A percentile compares a stretch with the other conserved stretches of the same genome.
These are phyloP conservation scores for Jamesozyma rosinii DNA, from an alignment of 805 yeast species.

Conservation along the genomic window DNA sequence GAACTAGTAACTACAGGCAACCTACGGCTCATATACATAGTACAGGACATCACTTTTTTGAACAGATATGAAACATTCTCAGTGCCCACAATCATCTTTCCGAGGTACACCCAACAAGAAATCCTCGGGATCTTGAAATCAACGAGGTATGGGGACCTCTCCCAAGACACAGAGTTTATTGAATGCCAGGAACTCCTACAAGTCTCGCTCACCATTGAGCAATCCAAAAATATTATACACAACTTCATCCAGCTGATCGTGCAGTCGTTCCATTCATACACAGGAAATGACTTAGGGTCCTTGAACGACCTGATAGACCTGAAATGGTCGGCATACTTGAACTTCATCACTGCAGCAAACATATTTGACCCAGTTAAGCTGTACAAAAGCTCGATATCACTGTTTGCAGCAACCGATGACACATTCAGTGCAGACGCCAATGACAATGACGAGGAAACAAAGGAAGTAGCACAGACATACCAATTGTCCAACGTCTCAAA, in stretches of 20 bases:
- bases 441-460: constrained; percentile 6
- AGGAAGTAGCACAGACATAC: constrained; percentile 15
- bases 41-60: constrained; percentile 19
- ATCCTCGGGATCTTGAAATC: constrained; percentile 15
- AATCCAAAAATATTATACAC: constrained; percentile 10
- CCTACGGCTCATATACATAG: constrained; percentile 20
- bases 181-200: constrained; percentile 8
- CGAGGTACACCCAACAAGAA: constrained; percentile 22
- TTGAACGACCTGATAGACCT: constrained; percentile 24
- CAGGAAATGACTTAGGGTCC: constrained; percentile 25
- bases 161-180: constrained; percentile 8
- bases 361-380: constrained; percentile 20
- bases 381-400: constrained; percentile 26
- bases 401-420: constrained; percentile 29
- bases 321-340: constrained; percentile 24
- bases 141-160: constrained; percentile 13
- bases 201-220: constrained; percentile 3
- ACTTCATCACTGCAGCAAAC: constrained; percentile 13
- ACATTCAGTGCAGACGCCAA: constrained; percentile 19
- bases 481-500: constrained; percentile 56
- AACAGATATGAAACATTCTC: constrained; percentile 20
- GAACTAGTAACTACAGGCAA: constrained; percentile 16
- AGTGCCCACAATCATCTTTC: constrained; percentile 25
- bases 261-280: constrained; percentile 27
- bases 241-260: constrained; percentile 25